Evolutionary conservation across 345 rosid species (phyloP), one percentile per base, ranked within the genome.

Genomic region (Bruguiera gymnorhiza): DNA sequence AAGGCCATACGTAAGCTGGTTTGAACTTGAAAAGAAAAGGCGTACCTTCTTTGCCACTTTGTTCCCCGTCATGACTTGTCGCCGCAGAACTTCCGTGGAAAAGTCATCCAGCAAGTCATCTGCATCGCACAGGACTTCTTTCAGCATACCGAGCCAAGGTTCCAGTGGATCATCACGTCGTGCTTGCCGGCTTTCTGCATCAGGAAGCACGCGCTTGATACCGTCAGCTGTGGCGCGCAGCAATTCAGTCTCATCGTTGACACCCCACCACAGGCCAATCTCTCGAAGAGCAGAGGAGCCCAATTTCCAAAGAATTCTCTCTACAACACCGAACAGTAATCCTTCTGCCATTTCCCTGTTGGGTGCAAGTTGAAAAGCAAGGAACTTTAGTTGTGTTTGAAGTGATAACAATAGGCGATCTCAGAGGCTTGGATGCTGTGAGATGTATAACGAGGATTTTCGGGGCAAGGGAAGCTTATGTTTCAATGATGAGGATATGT

Each of bases 51-150:
- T 68, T 4, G 8, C 2, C 27, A 60, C 6, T 31, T 58, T 48
- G 30, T 54, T 24, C 1, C 26, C 37, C 11, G 10, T 31, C 63
- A 66, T 56, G 31, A 52, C 5, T 18, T 63, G 68, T 21, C 15
- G 68, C 29, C 37, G 55, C 24, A 32, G 6, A 21, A 46, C 63
- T 62, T 71, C 75, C 0, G 81, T 71, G 1, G 68, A 65, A 50
- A 81, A 60, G 26, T 81, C 83, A 53, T 76, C 81, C 1, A 76
- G 67, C 76, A 80, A 26, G 61, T 80, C 84, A 10, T 83, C 79
- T 3, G 78, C 79, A 43, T 81, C 79, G 27, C 68, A 74, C 10
- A 76, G 20, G 0, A 63, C 81, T 6, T 68, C 81, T 50, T 62
- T 69, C 16, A 81, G 70, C 56, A 60, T 7, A 11, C 31, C 63